Base-by-base conservation (phyloP, 352 stramenopile species). In the Thalassiosira delicatula region DNA sequence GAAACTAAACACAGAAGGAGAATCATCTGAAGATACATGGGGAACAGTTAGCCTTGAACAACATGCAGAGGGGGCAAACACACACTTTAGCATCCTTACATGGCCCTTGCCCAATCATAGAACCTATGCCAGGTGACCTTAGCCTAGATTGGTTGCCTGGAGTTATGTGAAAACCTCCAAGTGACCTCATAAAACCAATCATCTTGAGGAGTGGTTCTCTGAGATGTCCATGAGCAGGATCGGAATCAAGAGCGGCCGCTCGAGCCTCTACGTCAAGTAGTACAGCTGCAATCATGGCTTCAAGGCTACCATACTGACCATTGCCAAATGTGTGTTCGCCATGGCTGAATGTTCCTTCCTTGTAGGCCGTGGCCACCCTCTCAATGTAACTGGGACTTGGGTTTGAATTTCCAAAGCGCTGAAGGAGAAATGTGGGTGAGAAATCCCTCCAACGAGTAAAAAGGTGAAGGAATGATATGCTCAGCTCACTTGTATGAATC, bases 271-370 rank as follows among this genome's bases (percentile, higher is more conserved):
- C 67, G 65, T 94, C 85, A 2, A 93, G 60, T 27, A 94, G 33
- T 27, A 92, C 82, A 29, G 84, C 87, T 11, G 90, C 87, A 29
- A 90, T 33, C 14, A 80, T 75, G 0, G 88, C 86, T 27, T 27
- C 70, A 32, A 94, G 69, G 70, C 93, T 86, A 2, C 90, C 89
- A 67, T 93, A 94, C 44, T 88, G 30, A 3, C 85, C 78, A 17
- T 23, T 66, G 25, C 76, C 85, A 40, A 88, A 86, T n/a, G n/a
- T n/a, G 23, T 17, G 37, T 42, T 65, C 46, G 11, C 11, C 19
- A 65, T 89, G 88, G 1, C 17, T 56, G n/a, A n/a, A n/a, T n/a
- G n/a, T n/a, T 5, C 90, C 90, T 19, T 14, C 82, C 14, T 23
- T 61, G 44, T 92, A 94, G 8, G 90, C 90, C 3, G 25, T 60